Conservation (phyloP, 2,329 filamentous ascomycete species). For the Xylariaceae sp. region DNA sequence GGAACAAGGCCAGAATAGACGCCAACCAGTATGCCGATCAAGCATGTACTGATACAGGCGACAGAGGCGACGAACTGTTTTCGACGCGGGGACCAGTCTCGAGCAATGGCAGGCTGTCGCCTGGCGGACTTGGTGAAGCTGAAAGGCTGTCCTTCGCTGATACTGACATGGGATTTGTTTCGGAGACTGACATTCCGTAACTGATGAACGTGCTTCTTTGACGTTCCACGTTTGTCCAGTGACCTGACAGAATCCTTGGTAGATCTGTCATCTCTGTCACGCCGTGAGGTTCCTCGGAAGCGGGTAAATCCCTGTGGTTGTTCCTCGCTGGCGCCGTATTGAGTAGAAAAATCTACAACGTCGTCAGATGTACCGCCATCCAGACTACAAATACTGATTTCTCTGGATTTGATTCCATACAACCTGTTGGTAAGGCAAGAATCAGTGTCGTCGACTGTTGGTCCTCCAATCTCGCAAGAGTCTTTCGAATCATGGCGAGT, state of each 20-base stretch:
- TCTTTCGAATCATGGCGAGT: constrained; percentile 26
- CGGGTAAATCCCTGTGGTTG: constrained; percentile 3
- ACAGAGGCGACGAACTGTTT: constrained; percentile 65
- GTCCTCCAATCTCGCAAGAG: constrained; percentile 6
- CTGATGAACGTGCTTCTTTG: constrained; percentile 21
- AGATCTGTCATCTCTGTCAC: constrained; percentile 5
- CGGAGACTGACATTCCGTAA: constrained; percentile 39
- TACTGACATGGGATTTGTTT: constrained; percentile 50
- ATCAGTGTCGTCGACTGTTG: constrained; percentile 1
- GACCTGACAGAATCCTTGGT: constrained; percentile 3
- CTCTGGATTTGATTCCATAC: constrained; percentile 11
- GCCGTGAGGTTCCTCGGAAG: constrained; percentile 5
- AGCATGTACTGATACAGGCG: constrained; percentile 66
- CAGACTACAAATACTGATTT: constrained; percentile 29
- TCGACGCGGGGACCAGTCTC: constrained; percentile 63
- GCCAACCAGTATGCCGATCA: constrained; percentile 65
- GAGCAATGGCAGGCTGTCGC: constrained; percentile 60
- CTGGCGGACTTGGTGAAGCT: constrained; percentile 51
- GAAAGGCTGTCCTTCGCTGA: constrained; percentile 46
- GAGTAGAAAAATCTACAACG: constrained; percentile 26
- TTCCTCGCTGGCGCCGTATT: constrained; percentile 15
- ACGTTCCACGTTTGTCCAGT: constrained; percentile 5
- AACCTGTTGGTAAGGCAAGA: constrained; percentile 7
- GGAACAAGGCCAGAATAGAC: constrained; percentile 75
- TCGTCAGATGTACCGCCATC: constrained; percentile 30